Percentiles rank a stretch among this genome's conserved stretches.
Evolutionary conservation across 2,329 filamentous ascomycete genomes (phyloP).

Genomic region (Colletotrichum destructivum): DNA sequence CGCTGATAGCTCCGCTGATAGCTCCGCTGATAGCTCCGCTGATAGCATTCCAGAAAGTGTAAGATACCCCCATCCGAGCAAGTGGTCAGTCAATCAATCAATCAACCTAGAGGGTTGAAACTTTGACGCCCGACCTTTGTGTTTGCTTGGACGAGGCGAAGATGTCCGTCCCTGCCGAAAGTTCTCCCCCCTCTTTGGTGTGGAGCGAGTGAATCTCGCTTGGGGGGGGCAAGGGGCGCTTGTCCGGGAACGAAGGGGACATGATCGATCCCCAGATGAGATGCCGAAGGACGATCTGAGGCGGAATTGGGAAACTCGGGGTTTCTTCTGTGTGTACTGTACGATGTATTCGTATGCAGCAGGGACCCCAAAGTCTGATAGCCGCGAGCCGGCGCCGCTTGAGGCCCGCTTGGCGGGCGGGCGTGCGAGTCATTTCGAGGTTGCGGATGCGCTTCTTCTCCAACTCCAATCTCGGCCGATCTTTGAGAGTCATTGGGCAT

Average conservation of each 20-base stretch:
- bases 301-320: neutral
- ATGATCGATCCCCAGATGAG: constrained; percentile 37
- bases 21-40: too few species aligned
- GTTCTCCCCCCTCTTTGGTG: neutral
- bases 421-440: constrained; percentile 36
- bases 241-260: constrained; percentile 19
- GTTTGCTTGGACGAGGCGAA: constrained; percentile 11
- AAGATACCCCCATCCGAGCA: constrained; percentile 31
- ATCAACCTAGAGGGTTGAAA: neutral
- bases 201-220: constrained; percentile 25
- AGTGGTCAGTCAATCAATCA: constrained; percentile 6
- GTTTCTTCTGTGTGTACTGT: too few species aligned
- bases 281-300: constrained; percentile 29
- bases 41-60: constrained; percentile 9
- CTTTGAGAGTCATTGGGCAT: constrained; percentile 1
- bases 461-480: constrained; percentile 26
- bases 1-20: neutral
- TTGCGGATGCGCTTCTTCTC: constrained; percentile 15
- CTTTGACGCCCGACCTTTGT: constrained; percentile 10
- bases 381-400: constrained; percentile 2
- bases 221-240: constrained; percentile 8
- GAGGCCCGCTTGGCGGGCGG: constrained; percentile 3
- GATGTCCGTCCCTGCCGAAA: constrained; percentile 1
- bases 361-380: constrained; percentile 19
- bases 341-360: neutral